Evolutionary conservation across 176 grass and related monocot genomes (phyloP).

Genomic region (Cenchrus fungigraminus): DNA sequence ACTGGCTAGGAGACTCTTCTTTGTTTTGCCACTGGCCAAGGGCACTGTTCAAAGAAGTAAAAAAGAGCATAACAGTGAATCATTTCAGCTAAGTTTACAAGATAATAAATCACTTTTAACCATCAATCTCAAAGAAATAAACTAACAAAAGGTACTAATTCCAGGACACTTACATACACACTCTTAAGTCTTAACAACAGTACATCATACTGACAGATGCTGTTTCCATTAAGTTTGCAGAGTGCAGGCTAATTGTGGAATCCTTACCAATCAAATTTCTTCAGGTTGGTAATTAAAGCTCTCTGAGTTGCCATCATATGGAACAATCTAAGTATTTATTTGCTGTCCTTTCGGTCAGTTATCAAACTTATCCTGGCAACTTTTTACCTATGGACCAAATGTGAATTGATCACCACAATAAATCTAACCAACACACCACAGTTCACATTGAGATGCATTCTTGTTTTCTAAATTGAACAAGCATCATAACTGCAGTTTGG

Average conservation of each 20-base stretch:
- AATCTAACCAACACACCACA: constrained; percentile 6
- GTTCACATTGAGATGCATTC: not conserved
- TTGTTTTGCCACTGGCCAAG: constrained; percentile 62
- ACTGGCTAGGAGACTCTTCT: constrained; percentile 59
- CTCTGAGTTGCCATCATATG: not conserved
- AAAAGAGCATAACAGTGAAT: constrained; percentile 15
- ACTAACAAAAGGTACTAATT: not conserved
- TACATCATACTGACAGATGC: not conserved
- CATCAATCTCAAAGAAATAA: constrained; percentile 16
- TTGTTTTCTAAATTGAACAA: not conserved
- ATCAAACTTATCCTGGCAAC: constrained; percentile 1
- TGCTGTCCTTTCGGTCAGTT: constrained; percentile 5
- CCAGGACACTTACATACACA: constrained; percentile 7
- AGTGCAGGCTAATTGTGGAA: not conserved
- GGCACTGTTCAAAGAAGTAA: constrained; percentile 56
- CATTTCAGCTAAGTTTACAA: not conserved
- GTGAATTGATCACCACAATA: not conserved
- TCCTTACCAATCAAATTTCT: constrained; percentile 8
- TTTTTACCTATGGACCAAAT: constrained; percentile 21
- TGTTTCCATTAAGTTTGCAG: not conserved
- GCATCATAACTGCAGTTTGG: constrained; percentile 7
- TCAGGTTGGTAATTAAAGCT: constrained; percentile 14
- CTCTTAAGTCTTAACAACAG: not conserved
- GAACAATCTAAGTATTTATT: not conserved
- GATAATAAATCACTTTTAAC: not conserved